A percentile compares a stretch with the other conserved stretches of the same genome.
These are phyloP conservation scores for Saccharum spontaneum DNA, from an alignment of 176 grass and related monocot genomes.

Conservation along the genomic window DNA sequence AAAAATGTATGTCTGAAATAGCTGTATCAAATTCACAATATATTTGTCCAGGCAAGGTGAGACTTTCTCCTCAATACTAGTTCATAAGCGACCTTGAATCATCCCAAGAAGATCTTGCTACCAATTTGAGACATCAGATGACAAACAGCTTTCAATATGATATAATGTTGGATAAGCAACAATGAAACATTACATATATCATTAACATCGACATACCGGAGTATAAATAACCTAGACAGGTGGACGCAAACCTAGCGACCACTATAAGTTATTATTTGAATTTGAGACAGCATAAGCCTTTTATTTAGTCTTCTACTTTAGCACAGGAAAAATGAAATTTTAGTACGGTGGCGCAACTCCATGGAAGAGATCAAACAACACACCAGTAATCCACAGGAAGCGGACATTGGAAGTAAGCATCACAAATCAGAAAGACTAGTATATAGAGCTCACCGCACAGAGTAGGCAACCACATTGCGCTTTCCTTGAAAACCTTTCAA, in stretches of 20 bases:
- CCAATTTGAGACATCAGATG: background rate
- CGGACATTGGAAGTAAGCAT: conserved; percentile 1
- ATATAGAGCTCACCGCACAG: conserved; percentile 60
- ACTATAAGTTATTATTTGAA: conserved; percentile 23
- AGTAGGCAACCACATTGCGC: conserved; percentile 64
- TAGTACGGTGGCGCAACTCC: background rate
- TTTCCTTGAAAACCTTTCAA: conserved; percentile 97
- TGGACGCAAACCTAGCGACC: background rate
- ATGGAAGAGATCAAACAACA: background rate
- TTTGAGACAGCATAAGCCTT: background rate
- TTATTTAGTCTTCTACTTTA: background rate
- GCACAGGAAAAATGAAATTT: background rate
- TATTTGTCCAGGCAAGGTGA: background rate
- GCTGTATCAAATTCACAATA: background rate
- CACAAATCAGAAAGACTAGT: background rate
- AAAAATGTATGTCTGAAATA: background rate
- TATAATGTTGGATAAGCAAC: background rate
- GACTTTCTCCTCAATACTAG: background rate
- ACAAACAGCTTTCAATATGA: background rate
- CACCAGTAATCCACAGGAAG: background rate
- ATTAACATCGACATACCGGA: conserved; percentile 5
- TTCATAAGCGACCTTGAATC: background rate
- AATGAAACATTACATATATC: background rate
- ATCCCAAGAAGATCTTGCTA: background rate
- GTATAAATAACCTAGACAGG: background rate